phyloP scores from a whole-genome alignment of 1,284 basidiomycete species.

The Moesziomyces antarcticus region DNA sequence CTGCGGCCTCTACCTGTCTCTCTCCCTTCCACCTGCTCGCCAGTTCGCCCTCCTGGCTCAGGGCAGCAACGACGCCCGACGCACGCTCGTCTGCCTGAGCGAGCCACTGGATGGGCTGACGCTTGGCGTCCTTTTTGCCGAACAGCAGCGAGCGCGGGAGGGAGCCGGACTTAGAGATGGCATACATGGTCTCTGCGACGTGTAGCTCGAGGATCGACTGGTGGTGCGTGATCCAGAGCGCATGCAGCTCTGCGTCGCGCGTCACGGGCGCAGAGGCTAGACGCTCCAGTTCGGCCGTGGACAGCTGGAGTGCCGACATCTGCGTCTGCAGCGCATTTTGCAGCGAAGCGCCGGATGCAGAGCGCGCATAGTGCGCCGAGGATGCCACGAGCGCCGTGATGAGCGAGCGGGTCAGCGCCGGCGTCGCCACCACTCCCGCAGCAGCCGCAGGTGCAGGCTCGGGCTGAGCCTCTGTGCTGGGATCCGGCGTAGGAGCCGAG shows the following conservation, averaged over 20 bases:
- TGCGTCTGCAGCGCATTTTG: constrained; percentile 51
- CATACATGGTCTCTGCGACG: constrained; percentile 60
- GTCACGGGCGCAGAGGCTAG: not conserved
- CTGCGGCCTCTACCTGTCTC: constrained; percentile 10
- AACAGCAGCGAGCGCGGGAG: not conserved
- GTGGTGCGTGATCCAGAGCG: constrained; percentile 49
- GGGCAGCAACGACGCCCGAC: constrained; percentile 4
- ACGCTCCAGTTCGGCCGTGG: constrained; percentile 36
- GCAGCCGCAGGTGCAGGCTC: too few species aligned
- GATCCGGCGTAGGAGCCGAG: not conserved
- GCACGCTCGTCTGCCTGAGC: constrained; percentile 27
- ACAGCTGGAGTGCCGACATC: constrained; percentile 46
- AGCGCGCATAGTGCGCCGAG: constrained; percentile 50
- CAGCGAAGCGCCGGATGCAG: constrained; percentile 14
- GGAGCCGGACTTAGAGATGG: constrained; percentile 20
- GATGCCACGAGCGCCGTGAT: constrained; percentile 49
- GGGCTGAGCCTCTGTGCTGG: not conserved
- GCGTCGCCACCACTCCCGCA: constrained; percentile 9
- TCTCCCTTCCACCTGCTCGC: constrained; percentile 9
- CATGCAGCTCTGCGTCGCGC: constrained; percentile 30
- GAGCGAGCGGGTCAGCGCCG: constrained; percentile 45
- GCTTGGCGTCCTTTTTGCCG: constrained; percentile 1
- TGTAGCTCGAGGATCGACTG: constrained; percentile 53
- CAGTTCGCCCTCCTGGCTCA: constrained; percentile 1
- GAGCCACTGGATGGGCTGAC: constrained; percentile 24